phyloP scores from a whole-genome alignment of 1,284 basidiomycete genomes.

The Puccinia coronata region DNA sequence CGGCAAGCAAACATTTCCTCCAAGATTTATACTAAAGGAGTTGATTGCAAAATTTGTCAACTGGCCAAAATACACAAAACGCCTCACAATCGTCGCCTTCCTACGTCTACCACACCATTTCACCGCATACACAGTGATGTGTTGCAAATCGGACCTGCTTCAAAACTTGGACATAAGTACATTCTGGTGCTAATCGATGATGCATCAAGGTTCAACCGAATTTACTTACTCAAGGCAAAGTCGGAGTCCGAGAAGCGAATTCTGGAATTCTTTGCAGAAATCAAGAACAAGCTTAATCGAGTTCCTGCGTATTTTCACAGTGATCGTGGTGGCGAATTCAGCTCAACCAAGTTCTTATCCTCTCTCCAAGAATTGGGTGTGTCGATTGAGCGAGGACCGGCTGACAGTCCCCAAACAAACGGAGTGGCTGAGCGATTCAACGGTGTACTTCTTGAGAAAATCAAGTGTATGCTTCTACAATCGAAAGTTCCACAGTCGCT shows the following conservation, averaged over 20 bases:
- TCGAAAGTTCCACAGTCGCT: neutral
- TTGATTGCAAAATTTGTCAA: neutral
- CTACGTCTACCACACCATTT: neutral
- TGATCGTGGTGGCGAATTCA: slow-evolving; percentile 6
- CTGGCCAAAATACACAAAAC: neutral
- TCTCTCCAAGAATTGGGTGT: neutral
- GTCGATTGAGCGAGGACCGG: neutral
- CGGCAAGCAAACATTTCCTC: neutral
- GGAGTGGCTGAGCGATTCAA: slow-evolving; percentile 1
- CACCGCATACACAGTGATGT: neutral
- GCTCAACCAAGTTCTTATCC: neutral
- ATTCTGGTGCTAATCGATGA: slow-evolving; percentile 25
- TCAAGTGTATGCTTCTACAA: neutral
- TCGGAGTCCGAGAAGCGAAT: neutral
- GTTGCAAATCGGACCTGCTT: neutral
- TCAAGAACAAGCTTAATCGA: neutral
- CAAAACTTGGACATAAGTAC: slow-evolving; percentile 1
- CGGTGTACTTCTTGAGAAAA: neutral
- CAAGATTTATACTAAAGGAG: neutral
- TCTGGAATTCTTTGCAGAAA: neutral
- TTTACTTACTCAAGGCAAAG: neutral
- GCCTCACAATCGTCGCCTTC: neutral
- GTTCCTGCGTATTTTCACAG: neutral
- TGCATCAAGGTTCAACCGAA: neutral
- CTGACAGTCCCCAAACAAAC: slow-evolving; percentile 1